Conservation (phyloP, 148 eudicot species). For the Nyssa sinensis region DNA sequence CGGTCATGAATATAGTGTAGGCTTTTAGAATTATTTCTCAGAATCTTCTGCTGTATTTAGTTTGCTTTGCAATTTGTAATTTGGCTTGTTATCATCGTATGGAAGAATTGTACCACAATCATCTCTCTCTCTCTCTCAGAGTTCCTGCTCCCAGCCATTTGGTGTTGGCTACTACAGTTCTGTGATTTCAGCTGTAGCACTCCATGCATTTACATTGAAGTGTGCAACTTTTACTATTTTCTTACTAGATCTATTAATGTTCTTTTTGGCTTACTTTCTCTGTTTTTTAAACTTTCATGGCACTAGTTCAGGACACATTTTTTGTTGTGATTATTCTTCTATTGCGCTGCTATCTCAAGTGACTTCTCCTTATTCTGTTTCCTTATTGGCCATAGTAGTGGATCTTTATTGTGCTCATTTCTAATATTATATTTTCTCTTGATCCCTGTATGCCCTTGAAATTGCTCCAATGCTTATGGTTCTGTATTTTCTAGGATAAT, state of each 20-base stretch:
- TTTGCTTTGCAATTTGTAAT: background rate
- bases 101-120: background rate
- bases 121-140: too few species aligned
- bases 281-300: background rate
- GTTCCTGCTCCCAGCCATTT: too few species aligned
- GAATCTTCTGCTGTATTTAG: too few species aligned
- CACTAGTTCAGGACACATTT: background rate
- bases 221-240: too few species aligned
- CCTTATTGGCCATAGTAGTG: background rate
- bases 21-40: background rate
- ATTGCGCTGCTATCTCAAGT: background rate
- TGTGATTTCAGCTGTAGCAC: too few species aligned
- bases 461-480: constrained; percentile 2
- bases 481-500: background rate
- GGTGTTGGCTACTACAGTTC: too few species aligned
- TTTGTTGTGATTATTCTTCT: background rate
- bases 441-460: background rate
- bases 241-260: too few species aligned
- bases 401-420: background rate
- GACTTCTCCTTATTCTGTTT: background rate
- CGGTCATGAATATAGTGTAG: background rate
- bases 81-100: background rate
- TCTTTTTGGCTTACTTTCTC: background rate
- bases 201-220: too few species aligned
- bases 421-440: background rate